phyloP scores from a whole-genome alignment of 331 rosid species.

The Quercus lobata region DNA sequence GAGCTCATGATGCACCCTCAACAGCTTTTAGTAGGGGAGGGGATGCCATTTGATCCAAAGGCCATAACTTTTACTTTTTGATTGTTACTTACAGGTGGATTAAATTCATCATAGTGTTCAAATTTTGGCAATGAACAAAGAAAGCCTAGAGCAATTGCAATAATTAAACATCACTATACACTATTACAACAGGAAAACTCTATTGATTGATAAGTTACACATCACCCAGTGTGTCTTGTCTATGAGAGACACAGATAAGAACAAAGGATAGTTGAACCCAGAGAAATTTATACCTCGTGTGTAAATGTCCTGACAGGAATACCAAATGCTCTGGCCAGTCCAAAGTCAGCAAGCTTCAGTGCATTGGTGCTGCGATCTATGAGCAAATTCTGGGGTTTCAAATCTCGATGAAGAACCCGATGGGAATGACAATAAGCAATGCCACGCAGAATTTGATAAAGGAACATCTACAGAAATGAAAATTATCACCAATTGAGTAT shows the following conservation, averaged over 20 bases:
- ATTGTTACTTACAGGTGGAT: background rate
- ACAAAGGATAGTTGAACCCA: background rate
- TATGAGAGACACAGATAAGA: slow-evolving; percentile 17
- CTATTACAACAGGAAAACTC: slow-evolving; percentile 6
- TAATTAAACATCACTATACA: background rate
- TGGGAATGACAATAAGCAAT: slow-evolving; percentile 97
- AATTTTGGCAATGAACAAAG: background rate
- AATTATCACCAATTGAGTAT: slow-evolving; percentile 16
- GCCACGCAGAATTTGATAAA: slow-evolving; percentile 97
- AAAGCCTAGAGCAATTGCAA: background rate
- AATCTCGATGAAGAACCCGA: slow-evolving; percentile 97
- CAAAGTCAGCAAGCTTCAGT: slow-evolving; percentile 97
- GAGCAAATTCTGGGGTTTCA: slow-evolving; percentile 93
- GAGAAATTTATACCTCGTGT: slow-evolving; percentile 60
- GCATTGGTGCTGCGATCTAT: slow-evolving; percentile 85
- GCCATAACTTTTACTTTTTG: slow-evolving; percentile 3
- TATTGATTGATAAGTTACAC: too few relatives aligned
- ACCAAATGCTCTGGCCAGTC: slow-evolving; percentile 98
- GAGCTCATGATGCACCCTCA: background rate
- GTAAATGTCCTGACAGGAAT: slow-evolving; percentile 96
- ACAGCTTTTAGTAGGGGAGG: background rate
- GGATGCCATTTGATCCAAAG: background rate
- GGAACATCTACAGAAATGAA: slow-evolving; percentile 78
- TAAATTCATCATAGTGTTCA: background rate
- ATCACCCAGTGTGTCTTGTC: too few relatives aligned